Evolutionary conservation across 139 green algal species (phyloP), one percentile per base, ranked within the genome.

Genomic region (Chlorella sp.): DNA sequence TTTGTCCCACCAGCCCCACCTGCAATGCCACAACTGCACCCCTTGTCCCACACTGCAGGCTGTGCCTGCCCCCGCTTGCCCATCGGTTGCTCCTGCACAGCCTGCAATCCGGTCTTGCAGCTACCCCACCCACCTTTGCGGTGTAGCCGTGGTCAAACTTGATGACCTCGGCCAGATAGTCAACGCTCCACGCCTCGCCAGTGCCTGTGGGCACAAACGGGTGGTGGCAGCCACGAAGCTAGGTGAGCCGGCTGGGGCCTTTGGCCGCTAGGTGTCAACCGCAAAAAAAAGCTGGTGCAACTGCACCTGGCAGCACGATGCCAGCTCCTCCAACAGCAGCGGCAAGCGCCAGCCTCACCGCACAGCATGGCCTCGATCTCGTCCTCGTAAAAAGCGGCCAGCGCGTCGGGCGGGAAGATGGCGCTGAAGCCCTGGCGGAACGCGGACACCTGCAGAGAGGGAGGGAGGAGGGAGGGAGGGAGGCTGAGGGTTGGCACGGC

Each of bases 311-410:
- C 58, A 17, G 32, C 28, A 34, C 51, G 56, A 19, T 32, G 56
- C 20, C 56, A 28, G 6, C 9, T 14, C 56, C 6, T 40, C 24
- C 30, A 38, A 40, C 30, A 70, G 46, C 68, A 34, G 68, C 38
- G 20, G 20, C 34, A 46, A n/a, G n/a, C n/a, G 43, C 9, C 76
- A 13, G 17, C 1, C 67, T 73, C 83, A 76, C 97, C 97, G 86
- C 97, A 98, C 81, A 99, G 92, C 86, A 99, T 87, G 28, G 88
- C 86, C 87, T 99, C 97, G 26, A 99, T 89, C 91, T 99, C 97
- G 48, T 98, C 94, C 81, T 97, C 94, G 77, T 92, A 92, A 84
- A 99, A 99, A 54, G 60, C 85, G n/a, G 80, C n/a, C 51, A 98
- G 90, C 4, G 64, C 56, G 22, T 84, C 58, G 14, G 95, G 76